Conservation (phyloP, 768 basidiomycete genomes). For the Pisolithus sp. region DNA sequence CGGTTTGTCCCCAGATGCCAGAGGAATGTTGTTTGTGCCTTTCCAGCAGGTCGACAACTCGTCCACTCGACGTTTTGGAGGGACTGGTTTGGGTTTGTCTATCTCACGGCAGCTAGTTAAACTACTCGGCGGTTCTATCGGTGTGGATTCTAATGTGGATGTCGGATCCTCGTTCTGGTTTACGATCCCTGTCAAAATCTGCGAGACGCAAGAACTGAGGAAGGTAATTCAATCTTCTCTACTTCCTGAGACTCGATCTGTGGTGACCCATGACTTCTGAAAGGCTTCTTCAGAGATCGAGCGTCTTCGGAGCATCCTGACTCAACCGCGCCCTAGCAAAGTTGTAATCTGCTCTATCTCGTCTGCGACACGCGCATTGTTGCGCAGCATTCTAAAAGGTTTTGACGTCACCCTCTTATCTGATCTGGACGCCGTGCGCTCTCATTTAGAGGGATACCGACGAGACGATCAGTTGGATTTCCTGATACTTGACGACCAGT, state of each 20-base stretch:
- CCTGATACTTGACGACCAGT: constrained; percentile 61
- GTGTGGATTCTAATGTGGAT: constrained; percentile 58
- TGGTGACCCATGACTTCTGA: neutral
- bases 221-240: constrained; percentile 33
- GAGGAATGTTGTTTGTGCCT: constrained; percentile 62
- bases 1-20: constrained; percentile 59
- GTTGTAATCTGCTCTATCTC: constrained; percentile 58
- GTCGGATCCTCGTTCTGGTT: constrained; percentile 70
- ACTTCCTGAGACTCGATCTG: neutral
- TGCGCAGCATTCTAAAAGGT: constrained; percentile 50
- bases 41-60: constrained; percentile 79
- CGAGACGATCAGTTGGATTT: constrained; percentile 45
- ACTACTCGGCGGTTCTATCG: constrained; percentile 70
- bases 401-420: constrained; percentile 42
- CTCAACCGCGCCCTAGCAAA: constrained; percentile 39
- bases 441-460: constrained; percentile 31
- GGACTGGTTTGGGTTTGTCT: constrained; percentile 70
- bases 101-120: constrained; percentile 72
- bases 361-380: constrained; percentile 46
- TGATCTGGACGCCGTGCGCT: constrained; percentile 41
- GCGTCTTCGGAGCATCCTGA: constrained; percentile 40
- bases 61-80: constrained; percentile 69
- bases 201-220: constrained; percentile 48
- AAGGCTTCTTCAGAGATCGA: constrained; percentile 45
- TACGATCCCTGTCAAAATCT: constrained; percentile 59